Conservation (phyloP, 805 yeast genomes). For the Saccharomyces eubayanus region DNA sequence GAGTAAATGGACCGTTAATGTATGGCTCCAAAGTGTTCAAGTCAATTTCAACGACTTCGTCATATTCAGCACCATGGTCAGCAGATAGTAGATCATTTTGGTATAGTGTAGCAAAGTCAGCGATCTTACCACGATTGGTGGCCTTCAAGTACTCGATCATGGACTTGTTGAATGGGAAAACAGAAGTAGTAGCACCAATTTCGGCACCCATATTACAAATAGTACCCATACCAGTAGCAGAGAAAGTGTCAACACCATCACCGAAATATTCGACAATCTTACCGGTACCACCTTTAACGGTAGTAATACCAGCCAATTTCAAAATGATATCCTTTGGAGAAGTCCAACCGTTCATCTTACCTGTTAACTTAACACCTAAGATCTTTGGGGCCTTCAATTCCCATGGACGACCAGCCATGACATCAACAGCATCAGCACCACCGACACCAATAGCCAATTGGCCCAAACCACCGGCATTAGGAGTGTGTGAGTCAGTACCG, state of each 20-base stretch:
- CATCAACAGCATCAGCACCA: constrained; percentile 99
- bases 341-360: constrained; percentile 85
- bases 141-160: constrained; percentile 73
- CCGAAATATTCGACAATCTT: constrained; percentile 94
- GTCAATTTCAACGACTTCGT: constrained; percentile 84
- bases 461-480: constrained; percentile 98
- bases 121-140: constrained; percentile 76
- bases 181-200: constrained; percentile 96
- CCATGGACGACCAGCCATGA: constrained; percentile 95
- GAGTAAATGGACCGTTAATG: constrained; percentile 96
- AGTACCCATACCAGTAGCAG: constrained; percentile 99
- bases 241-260: constrained; percentile 78
- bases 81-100: constrained; percentile 62
- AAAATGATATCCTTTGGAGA: constrained; percentile 96
- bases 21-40: constrained; percentile 84
- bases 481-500: constrained; percentile 98
- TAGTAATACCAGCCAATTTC: constrained; percentile 80
- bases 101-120: constrained; percentile 58
- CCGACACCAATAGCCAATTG: constrained; percentile 99
- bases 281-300: constrained; percentile 98
- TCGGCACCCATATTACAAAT: constrained; percentile 99
- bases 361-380: constrained; percentile 89
- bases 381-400: constrained; percentile 95
- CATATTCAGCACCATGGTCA: constrained; percentile 85
- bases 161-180: constrained; percentile 87